Evolutionary conservation across 805 yeast genomes (phyloP).

Genomic region (Middelhovenomyces tepae): DNA sequence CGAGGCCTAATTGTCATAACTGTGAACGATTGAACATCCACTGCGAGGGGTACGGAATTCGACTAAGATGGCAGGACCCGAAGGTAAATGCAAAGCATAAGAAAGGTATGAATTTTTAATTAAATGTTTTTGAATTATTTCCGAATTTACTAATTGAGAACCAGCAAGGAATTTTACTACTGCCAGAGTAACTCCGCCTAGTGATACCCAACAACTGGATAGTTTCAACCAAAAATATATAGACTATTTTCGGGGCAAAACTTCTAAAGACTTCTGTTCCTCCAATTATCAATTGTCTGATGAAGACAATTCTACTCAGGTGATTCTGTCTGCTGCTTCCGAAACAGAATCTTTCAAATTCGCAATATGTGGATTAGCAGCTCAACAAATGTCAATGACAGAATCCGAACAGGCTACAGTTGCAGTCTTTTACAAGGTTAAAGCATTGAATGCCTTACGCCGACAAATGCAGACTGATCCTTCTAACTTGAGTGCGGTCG

Average conservation of each 20-base stretch:
- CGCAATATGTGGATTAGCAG: conserved; percentile 15
- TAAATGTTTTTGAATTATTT: neutral
- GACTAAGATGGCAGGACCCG: conserved; percentile 21
- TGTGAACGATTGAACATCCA: conserved; percentile 12
- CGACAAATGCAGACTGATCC: conserved; percentile 2
- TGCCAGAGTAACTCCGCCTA: too few species aligned
- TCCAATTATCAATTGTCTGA: too few species aligned
- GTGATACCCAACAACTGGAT: too few species aligned
- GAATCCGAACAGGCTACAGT: conserved; percentile 6
- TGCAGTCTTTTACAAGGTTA: conserved; percentile 10
- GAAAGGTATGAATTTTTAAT: conserved; percentile 5
- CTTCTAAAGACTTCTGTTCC: too few species aligned
- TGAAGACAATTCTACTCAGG: conserved; percentile 12
- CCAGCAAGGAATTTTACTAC: neutral
- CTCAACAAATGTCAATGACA: conserved; percentile 7
- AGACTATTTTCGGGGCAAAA: too few species aligned
- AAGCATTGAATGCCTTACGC: conserved; percentile 10
- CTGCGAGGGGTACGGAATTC: conserved; percentile 21
- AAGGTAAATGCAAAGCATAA: conserved; percentile 5
- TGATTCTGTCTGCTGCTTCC: conserved; percentile 6
- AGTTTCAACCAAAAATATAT: too few species aligned
- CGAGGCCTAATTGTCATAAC: conserved; percentile 18
- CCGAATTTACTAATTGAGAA: neutral
- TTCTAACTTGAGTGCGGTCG: conserved; percentile 9
- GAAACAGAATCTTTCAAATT: conserved; percentile 7